Evolutionary conservation across 2,329 filamentous ascomycete genomes (phyloP), one percentile per base, ranked within the genome.

Genomic region (Cytospora chrysosperma): DNA sequence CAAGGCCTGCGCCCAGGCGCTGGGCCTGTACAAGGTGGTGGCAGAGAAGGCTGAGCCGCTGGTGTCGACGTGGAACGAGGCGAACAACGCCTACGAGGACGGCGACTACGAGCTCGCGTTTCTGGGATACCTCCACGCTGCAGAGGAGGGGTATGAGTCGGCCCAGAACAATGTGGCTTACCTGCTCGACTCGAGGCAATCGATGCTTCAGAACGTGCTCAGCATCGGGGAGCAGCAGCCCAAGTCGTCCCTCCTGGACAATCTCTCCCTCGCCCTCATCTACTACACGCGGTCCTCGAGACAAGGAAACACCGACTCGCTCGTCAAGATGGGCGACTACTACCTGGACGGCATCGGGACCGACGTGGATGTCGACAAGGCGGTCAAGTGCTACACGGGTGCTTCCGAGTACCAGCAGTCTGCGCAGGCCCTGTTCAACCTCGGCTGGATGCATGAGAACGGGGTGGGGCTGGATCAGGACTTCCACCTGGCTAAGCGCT

Each of bases 381-480:
- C 96, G 7, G 93, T 93, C 0, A 88, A 90, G 52, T 99, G 95
- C 78, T 99, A 99, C 71, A 89, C 91, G 59, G 91, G 92, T 4
- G 95, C 95, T 1, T 93, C 93, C 0, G 95, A 99, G 72, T 93
- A 91, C 65, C 88, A 94, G 69, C 90, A 93, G 72, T 96, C 92
- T 70, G 95, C 94, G 2, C 96, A 99, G 76, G 95, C 96, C 17
- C 86, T 97, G 63, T 99, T 93, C 85, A 98, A 99, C 71, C 81
- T 99, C 17, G 96, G 95, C 6, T 99, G 95, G 95, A 98, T 99
- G 94, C 93, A 99, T 72, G 95, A 99, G 77, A 97, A 98, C 72
- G 95, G 95, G 9, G 83, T 98, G 56, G 92, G 93, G 2, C 85
- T 98, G 24, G 89, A 91, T 61, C 95, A 99, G 74, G 95, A 99